Conservation (phyloP, 2,329 filamentous ascomycete species). For the Cordyceps farinosa region DNA sequence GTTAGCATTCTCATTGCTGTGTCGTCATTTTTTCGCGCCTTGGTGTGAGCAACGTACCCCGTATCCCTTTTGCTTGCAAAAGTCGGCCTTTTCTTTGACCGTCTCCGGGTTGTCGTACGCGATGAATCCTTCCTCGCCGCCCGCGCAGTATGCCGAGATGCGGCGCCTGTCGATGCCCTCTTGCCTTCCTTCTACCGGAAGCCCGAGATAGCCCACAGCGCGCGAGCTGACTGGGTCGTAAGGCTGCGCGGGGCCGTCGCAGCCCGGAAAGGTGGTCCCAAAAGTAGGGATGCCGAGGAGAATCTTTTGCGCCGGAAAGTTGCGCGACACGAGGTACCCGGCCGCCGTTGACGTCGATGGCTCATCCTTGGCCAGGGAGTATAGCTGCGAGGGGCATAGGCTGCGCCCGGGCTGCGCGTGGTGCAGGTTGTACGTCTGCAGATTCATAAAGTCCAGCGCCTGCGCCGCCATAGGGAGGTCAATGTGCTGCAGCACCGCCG, state of each 20-base stretch:
- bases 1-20: neutral
- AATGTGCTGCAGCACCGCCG: slow-evolving; percentile 65
- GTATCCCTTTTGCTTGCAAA: slow-evolving; percentile 66
- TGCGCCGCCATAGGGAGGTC: slow-evolving; percentile 59
- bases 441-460: slow-evolving; percentile 71
- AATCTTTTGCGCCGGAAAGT: slow-evolving; percentile 68
- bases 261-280: slow-evolving; percentile 69
- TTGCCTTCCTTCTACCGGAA: slow-evolving; percentile 59
- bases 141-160: slow-evolving; percentile 68
- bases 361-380: slow-evolving; percentile 56
- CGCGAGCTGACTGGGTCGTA: slow-evolving; percentile 53
- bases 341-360: slow-evolving; percentile 65
- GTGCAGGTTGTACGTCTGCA: slow-evolving; percentile 78
- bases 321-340: slow-evolving; percentile 60
- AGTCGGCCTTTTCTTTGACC: slow-evolving; percentile 70
- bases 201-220: slow-evolving; percentile 71
- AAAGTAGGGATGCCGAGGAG: slow-evolving; percentile 73
- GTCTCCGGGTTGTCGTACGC: slow-evolving; percentile 77
- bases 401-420: slow-evolving; percentile 65
- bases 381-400: slow-evolving; percentile 75
- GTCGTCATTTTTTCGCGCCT: neutral
- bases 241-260: slow-evolving; percentile 60
- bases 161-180: slow-evolving; percentile 65
- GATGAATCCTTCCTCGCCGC: slow-evolving; percentile 72
- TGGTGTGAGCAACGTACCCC: slow-evolving; percentile 47